A percentile compares a stretch with the other conserved stretches of the same genome.
Conservation (phyloP, 805 yeast species). For the Suhomyces kilbournensis region DNA sequence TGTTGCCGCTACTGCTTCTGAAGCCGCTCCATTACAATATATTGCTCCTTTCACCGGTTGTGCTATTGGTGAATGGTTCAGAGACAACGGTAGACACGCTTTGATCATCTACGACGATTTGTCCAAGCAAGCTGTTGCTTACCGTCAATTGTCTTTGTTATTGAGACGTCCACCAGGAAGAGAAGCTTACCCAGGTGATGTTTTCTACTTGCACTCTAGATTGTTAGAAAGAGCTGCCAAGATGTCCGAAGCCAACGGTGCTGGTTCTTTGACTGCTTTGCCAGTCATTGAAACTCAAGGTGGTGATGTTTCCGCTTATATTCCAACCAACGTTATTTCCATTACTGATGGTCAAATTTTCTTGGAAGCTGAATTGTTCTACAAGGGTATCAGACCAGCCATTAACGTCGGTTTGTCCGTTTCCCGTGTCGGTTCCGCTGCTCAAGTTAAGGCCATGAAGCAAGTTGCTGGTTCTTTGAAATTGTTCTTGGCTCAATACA, state of each 20-base stretch:
- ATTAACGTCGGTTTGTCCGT: constrained; percentile 99
- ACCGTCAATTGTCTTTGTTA: constrained; percentile 97
- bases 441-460: constrained; percentile 99
- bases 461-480: constrained; percentile 99
- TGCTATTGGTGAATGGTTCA: constrained; percentile 99
- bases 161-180: constrained; percentile 97
- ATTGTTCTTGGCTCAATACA: constrained; percentile 99
- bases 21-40: constrained; percentile 99
- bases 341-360: constrained; percentile 97
- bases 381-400: constrained; percentile 99
- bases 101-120: constrained; percentile 95
- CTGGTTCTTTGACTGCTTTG: constrained; percentile 93
- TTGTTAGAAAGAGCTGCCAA: constrained; percentile 96
- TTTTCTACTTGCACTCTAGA: constrained; percentile 93
- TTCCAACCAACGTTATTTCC: constrained; percentile 97
- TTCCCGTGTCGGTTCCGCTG: constrained; percentile 99
- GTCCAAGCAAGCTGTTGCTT: constrained; percentile 99
- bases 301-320: constrained; percentile 98
- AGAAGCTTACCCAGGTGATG: constrained; percentile 97
- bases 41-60: constrained; percentile 99
- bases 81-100: constrained; percentile 99
- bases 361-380: constrained; percentile 99
- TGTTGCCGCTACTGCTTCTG: constrained; percentile 99
- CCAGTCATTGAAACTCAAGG: constrained; percentile 98
- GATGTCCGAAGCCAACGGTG: constrained; percentile 86